These are phyloP conservation scores for Lanmaoa rubissima DNA, from an alignment of 768 basidiomycete genomes.

Conservation along the genomic window DNA sequence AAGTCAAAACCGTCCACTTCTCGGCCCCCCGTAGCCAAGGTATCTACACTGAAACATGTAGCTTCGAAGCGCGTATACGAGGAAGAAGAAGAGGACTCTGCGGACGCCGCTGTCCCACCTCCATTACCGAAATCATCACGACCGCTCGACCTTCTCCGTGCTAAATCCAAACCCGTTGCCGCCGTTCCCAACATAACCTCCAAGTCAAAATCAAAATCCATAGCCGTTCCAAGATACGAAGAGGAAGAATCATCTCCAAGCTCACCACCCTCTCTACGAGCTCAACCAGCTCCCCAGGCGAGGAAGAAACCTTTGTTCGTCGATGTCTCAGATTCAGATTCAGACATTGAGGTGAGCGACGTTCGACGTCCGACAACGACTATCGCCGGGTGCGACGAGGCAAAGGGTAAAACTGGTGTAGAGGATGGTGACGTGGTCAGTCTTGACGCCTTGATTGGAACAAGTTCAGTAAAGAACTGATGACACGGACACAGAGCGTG, in stretches of 20 bases:
- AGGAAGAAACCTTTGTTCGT: constrained; percentile 20
- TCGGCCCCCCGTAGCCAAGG: neutral
- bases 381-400: neutral
- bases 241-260: constrained; percentile 12
- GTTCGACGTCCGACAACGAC: neutral
- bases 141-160: constrained; percentile 29
- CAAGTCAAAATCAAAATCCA: neutral
- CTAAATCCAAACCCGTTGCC: constrained; percentile 1
- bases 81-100: constrained; percentile 6
- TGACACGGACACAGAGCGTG: neutral
- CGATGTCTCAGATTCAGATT: constrained; percentile 25
- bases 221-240: constrained; percentile 3
- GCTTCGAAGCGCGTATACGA: constrained; percentile 1
- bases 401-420: neutral
- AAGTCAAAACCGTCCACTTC: constrained; percentile 4
- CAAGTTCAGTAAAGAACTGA: neutral
- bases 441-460: neutral
- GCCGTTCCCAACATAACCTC: neutral
- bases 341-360: constrained; percentile 20
- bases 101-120: neutral
- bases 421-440: constrained; percentile 5
- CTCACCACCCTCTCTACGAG: neutral
- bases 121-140: constrained; percentile 18
- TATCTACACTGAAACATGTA: neutral
- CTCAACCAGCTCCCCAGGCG: neutral